phyloP scores from a whole-genome alignment of 1,139 yeast species.

The Tardiomyces digboiensis region DNA sequence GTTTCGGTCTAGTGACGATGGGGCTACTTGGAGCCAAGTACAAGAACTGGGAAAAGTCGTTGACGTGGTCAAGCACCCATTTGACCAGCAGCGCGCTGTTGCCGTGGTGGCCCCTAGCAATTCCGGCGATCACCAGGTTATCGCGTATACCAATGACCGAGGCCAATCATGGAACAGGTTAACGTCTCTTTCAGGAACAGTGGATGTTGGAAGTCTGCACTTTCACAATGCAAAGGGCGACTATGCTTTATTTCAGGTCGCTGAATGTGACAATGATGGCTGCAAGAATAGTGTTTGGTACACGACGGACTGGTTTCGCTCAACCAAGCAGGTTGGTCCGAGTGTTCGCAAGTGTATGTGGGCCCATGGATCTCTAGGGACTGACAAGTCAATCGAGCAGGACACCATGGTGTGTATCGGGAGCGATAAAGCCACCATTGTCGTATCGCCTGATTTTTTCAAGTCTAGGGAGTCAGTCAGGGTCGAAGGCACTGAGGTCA shows the following conservation, averaged over 20 bases:
- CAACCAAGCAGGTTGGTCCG: background rate
- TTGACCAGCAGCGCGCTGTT: conserved; percentile 41
- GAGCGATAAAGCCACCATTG: conserved; percentile 31
- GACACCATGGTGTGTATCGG: conserved; percentile 33
- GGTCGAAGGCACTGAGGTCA: conserved; percentile 20
- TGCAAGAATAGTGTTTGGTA: background rate
- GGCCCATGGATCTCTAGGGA: conserved; percentile 36
- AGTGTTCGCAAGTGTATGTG: conserved; percentile 37
- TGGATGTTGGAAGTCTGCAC: conserved; percentile 13
- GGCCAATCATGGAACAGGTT: conserved; percentile 51
- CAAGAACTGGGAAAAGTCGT: conserved; percentile 20
- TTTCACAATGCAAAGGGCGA: background rate
- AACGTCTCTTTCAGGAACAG: conserved; percentile 17
- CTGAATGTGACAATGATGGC: conserved; percentile 17
- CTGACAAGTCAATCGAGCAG: conserved; percentile 34
- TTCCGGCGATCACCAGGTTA: conserved; percentile 31
- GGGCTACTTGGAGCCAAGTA: conserved; percentile 41
- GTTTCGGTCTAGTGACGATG: conserved; percentile 46
- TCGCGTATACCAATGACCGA: conserved; percentile 39
- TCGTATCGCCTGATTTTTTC: conserved; percentile 45
- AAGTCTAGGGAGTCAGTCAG: conserved; percentile 27
- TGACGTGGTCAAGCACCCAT: conserved; percentile 36
- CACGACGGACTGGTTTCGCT: background rate
- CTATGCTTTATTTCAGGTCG: conserved; percentile 29
- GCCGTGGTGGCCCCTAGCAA: conserved; percentile 29